Evolutionary conservation across 257 asterid species (phyloP), one percentile per base, ranked within the genome.

Genomic region (Capsicum rhomboideum): DNA sequence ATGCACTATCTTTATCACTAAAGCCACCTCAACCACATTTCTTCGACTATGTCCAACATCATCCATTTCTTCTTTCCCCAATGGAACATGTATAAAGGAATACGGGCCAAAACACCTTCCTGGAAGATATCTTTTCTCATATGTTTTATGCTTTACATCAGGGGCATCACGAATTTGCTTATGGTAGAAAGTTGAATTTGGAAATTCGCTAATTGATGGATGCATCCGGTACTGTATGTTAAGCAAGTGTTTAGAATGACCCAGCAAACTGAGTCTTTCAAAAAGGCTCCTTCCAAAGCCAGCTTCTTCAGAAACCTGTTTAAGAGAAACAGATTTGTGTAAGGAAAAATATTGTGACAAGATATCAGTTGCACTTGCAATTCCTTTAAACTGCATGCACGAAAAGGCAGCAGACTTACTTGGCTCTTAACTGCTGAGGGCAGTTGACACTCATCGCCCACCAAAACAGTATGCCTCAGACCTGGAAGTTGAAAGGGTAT

Each of bases 1-100:
- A 4, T 89, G 93, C 63, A 93, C 90, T 37, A 93, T 80, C 77
- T 84, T 89, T 64, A 88, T 78, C 80, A 83, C 67, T 2, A 91
- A 90, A 17, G 93, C 97, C n/a, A 89, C 97, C 87, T 93, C 97
- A 75, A 92, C 92, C 92, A 88, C 78, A 84, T 93, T 93, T 87
- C 90, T 91, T 82, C 55, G 58, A 31, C 94, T 93, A 64, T 83
- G 91, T 21, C 93, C 89, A 52, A 72, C 83, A 53, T 84, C 90
- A 81, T 88, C 93, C 18, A 53, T 6, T 83, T 93, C 94, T 86
- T 93, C 96, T 84, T 42, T 84, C 31, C 93, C 94, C 8, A 61
- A 88, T 52, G 69, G 82, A 49, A 93, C 75, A 85, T 90, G 88
- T 46, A 93, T 92, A 71, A 93, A 92, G 0, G 94, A 91, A 89